Base-by-base conservation (phyloP, 1,284 basidiomycete genomes). In the Pterulicium gracile region DNA sequence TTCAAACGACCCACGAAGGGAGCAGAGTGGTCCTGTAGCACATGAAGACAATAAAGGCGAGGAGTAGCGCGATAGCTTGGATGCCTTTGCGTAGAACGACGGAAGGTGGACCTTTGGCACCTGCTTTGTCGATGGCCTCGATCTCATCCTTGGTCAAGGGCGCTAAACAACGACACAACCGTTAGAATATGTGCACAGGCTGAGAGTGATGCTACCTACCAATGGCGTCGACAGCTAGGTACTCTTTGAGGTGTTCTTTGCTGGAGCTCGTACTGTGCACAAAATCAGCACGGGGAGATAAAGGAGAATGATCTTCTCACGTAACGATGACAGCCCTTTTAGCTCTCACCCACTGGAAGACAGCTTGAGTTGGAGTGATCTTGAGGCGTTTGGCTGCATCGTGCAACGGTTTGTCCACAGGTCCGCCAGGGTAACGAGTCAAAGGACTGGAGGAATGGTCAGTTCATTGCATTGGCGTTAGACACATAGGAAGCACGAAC, bases 81-180 rank as follows among this genome's bases (percentile, higher is more conserved):
- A n/a, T n/a, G n/a, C n/a, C n/a, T n/a, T 24, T 50, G 46, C 17
- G 10, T 12, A 18, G 47, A 13, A 3, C 47, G 46, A 22, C 48
- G 48, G 13, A 24, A 4, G 52, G 52, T 32, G 53, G 47, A 1
- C 65, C 65, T 17, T 60, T 54, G 0, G 70, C 70, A 2, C 77
- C 77, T 1, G 77, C 77, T 23, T 61, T 64, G 52, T 82, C 79
- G 24, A 81, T 79, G 2, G 70, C 72, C n/a, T 58, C 63, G 36
- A 80, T 66, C 50, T 81, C 79, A 17, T 72, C 68, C 10, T 60
- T 55, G 1, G 67, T 72, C 18, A 75, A 56, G 1, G 55, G 21
- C 41, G 65, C 66, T 69, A 32, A 3, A 22, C 41, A 32, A 32
- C 10, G 27, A 32, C 10, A 32, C n/a, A n/a, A 32, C 7, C 27